Evolutionary conservation across 805 yeast species (phyloP), one percentile per base, ranked within the genome.

Genomic region (Saccharomycopsis sp.): DNA sequence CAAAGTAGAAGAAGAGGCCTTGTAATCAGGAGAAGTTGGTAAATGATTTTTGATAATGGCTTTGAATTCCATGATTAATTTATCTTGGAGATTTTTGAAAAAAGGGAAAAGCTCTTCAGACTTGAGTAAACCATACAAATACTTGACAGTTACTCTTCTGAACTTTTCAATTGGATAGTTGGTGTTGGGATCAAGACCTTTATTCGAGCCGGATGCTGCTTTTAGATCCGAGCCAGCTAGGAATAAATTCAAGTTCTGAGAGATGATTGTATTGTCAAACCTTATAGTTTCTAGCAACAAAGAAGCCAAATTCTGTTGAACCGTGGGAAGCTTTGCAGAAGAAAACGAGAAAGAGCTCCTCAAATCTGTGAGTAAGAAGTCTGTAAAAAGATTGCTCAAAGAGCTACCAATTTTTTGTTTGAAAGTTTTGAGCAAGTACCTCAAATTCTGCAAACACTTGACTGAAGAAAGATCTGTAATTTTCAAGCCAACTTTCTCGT

Each of bases 41-140:
- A 87, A 55, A 49, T 73, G 65, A 4, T 61, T 62, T 45, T 83
- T 73, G 29, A 88, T 83, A 12, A 86, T 73, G 10, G 71, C 68
- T 56, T 86, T 86, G 40, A 85, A 67, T 50, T 87, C 95, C 1
- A 68, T 62, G 9, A 78, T 63, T n/a, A 83, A 73, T 15, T 67
- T 67, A 18, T 78, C 89, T 51, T 80, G 83, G 55, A 81, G 87
- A 3, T 63, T 54, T 30, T 67, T 64, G 49, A 80, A 77, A 0
- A 94, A 83, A 10, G 70, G 62, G 1, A 71, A 65, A 20, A 85
- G 55, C 48, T 73, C 75, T 18, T 77, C 79, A 34, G 85, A 71
- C 50, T 76, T 68, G 6, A 73, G 63, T 17, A 89, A 64, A 19
- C 80, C 81, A 5, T 60, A 54, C 23, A 86, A 61, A 37, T 65